Evolutionary conservation across 768 basidiomycete genomes (phyloP).

Genomic region (Inosperma sp.): DNA sequence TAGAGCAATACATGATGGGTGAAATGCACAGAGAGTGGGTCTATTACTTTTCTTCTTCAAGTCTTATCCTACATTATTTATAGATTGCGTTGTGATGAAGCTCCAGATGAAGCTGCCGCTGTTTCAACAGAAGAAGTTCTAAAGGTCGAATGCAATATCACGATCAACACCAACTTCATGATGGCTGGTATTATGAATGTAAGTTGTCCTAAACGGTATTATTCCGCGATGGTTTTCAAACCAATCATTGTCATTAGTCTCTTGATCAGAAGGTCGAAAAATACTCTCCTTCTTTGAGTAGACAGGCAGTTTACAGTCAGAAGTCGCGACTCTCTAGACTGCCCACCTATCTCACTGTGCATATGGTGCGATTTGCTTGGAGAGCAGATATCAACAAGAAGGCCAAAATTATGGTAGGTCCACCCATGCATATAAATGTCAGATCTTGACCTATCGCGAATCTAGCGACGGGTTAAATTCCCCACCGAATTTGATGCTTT

Average conservation of each 20-base stretch:
- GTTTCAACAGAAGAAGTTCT: constrained; percentile 66
- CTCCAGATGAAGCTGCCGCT: constrained; percentile 69
- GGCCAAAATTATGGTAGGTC: constrained; percentile 88
- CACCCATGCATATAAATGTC: not conserved
- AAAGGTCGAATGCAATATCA: constrained; percentile 93
- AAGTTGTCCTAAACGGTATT: constrained; percentile 12
- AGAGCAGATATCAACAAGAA: constrained; percentile 85
- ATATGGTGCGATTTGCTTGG: constrained; percentile 98
- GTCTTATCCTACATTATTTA: constrained; percentile 1
- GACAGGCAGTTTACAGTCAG: constrained; percentile 78
- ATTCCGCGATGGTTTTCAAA: not conserved
- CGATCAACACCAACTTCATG: constrained; percentile 83
- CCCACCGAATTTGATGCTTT: constrained; percentile 81
- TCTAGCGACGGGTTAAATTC: constrained; percentile 87
- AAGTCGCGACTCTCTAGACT: constrained; percentile 78
- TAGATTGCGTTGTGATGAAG: constrained; percentile 79
- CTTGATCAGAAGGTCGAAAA: constrained; percentile 88
- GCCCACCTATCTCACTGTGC: constrained; percentile 80
- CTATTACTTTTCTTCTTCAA: not conserved
- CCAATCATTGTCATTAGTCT: constrained; percentile 43
- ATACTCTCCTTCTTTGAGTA: constrained; percentile 69
- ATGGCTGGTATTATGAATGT: constrained; percentile 79
- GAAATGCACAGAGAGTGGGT: constrained; percentile 66
- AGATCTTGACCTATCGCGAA: not conserved
- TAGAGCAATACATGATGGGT: constrained; percentile 79